Percentiles rank a stretch among this genome's conserved stretches.
Conservation (phyloP, 257 asterid species). For the Solanum corneliomulleri region DNA sequence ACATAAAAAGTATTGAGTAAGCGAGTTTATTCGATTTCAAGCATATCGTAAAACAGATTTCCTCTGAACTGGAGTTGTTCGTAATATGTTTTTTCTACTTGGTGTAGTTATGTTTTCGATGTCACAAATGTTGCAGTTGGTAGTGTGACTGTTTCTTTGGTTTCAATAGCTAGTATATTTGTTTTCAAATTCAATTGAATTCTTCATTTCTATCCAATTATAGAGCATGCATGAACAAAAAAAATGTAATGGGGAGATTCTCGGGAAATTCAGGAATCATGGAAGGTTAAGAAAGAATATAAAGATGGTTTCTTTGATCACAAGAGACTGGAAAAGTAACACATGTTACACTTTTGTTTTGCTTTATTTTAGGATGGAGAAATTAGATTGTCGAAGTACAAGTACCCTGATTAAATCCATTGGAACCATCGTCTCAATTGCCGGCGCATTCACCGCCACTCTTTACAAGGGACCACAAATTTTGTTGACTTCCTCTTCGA, state of each 20-base stretch:
- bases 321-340: not conserved
- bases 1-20: not conserved
- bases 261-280: not conserved
- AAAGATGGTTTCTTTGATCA: not conserved
- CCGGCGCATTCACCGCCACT: constrained; percentile 74
- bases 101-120: not conserved
- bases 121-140: not conserved
- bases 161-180: not conserved
- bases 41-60: not conserved
- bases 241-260: not conserved
- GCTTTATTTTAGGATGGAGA: constrained; percentile 58
- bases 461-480: constrained; percentile 72
- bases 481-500: constrained; percentile 16
- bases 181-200: not conserved
- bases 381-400: constrained; percentile 35
- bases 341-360: constrained; percentile 4
- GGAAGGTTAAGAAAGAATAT: not conserved
- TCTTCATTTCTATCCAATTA: not conserved
- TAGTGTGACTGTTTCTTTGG: not conserved
- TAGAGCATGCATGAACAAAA: not conserved
- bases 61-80: not conserved
- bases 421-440: constrained; percentile 69
- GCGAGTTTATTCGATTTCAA: not conserved
- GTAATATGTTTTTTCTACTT: not conserved
- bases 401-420: constrained; percentile 54